These are phyloP conservation scores for Rhizoclosmatium globosum DNA, from an alignment of 192 early-diverging fungal species.

Conservation along the genomic window DNA sequence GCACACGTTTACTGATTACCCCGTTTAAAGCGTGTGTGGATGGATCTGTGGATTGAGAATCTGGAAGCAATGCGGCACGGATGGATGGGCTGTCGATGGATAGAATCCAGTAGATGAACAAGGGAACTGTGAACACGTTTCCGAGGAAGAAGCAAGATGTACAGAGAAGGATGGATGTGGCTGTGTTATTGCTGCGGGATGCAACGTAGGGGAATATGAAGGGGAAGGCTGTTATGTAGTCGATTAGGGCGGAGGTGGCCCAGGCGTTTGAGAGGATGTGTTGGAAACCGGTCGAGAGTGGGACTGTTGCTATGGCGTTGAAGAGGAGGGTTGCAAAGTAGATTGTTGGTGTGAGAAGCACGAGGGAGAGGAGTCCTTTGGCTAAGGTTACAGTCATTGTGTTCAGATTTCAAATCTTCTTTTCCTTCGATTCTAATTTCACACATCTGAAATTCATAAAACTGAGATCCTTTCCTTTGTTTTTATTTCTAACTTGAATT, in stretches of 20 bases:
- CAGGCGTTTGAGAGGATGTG: slow-evolving; percentile 3
- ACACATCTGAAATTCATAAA: too few relatives aligned
- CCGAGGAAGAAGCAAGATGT: not conserved
- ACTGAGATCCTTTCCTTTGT: too few relatives aligned
- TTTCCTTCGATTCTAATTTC: too few relatives aligned
- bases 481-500: too few relatives aligned
- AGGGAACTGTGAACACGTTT: slow-evolving; percentile 12
- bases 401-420: too few relatives aligned
- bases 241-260: slow-evolving; percentile 11
- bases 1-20: not conserved
- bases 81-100: not conserved
- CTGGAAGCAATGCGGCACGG: too few relatives aligned
- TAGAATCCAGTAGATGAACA: not conserved
- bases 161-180: not conserved
- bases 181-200: not conserved
- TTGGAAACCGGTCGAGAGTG: not conserved
- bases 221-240: slow-evolving; percentile 9
- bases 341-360: not conserved
- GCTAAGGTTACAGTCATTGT: too few relatives aligned
- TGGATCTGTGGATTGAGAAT: too few relatives aligned
- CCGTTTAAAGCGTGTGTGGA: too few relatives aligned
- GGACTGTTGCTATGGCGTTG: not conserved
- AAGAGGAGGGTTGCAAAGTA: slow-evolving; percentile 8
- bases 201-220: slow-evolving; percentile 8
- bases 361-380: not conserved